These are phyloP conservation scores for Suillus subaureus DNA, from an alignment of 768 basidiomycete genomes.

Conservation along the genomic window DNA sequence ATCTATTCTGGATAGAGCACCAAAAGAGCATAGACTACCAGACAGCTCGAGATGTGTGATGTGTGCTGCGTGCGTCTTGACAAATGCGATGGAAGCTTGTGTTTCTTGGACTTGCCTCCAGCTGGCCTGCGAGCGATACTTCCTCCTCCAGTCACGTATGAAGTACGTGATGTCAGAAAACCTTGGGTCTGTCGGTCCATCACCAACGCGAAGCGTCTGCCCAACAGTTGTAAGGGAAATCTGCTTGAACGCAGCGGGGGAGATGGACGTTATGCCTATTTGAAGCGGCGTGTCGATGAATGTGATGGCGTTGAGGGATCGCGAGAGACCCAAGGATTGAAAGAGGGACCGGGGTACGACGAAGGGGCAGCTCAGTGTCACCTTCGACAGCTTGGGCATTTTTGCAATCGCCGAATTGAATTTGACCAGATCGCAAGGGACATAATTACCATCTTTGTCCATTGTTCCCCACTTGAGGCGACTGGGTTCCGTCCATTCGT, in stretches of 20 bases:
- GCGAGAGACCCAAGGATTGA: slow-evolving; percentile 29
- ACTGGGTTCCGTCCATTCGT: slow-evolving; percentile 39
- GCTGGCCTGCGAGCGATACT: slow-evolving; percentile 34
- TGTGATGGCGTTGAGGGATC: slow-evolving; percentile 27
- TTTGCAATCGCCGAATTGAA: slow-evolving; percentile 25
- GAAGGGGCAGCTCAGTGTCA: slow-evolving; percentile 35
- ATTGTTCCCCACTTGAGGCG: slow-evolving; percentile 35
- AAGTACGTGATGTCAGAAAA: slow-evolving; percentile 36
- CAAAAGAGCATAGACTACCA: slow-evolving; percentile 30
- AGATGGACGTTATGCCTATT: slow-evolving; percentile 36
- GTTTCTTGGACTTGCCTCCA: slow-evolving; percentile 32
- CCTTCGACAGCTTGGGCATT: slow-evolving; percentile 33
- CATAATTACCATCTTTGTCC: slow-evolving; percentile 36
- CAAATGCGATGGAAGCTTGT: slow-evolving; percentile 30
- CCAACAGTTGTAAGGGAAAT: slow-evolving; percentile 35
- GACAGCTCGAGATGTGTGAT: slow-evolving; percentile 35
- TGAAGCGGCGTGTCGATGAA: slow-evolving; percentile 38
- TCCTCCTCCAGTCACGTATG: slow-evolving; percentile 39
- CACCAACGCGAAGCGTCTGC: slow-evolving; percentile 36
- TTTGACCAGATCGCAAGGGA: slow-evolving; percentile 29
- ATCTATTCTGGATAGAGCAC: slow-evolving; percentile 29
- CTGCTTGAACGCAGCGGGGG: slow-evolving; percentile 24
- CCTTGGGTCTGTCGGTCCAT: slow-evolving; percentile 34
- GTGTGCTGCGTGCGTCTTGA: slow-evolving; percentile 31
- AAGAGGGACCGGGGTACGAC: slow-evolving; percentile 34